Percentiles rank a stretch among this genome's conserved stretches.
phyloP scores from a whole-genome alignment of 176 grass and related monocot species.

The Themeda triandra region DNA sequence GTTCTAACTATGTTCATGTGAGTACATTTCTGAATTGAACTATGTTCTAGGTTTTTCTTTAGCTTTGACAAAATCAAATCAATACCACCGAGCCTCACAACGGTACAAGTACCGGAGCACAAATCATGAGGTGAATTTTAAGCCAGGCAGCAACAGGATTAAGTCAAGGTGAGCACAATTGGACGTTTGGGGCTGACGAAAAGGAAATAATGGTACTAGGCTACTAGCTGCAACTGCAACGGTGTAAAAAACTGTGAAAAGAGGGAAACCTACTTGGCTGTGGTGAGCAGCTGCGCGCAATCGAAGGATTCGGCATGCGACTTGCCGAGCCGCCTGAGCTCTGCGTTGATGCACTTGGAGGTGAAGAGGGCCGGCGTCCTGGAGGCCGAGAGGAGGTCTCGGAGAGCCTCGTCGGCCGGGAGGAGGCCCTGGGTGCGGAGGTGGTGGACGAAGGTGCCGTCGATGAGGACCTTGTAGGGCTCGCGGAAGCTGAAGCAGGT shows the following conservation, averaged over 20 bases:
- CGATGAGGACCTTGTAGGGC: slow-evolving; percentile 67
- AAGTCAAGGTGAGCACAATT: not conserved
- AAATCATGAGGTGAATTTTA: not conserved
- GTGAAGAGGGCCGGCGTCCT: slow-evolving; percentile 59
- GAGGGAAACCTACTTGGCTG: slow-evolving; percentile 31
- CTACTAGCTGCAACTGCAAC: not conserved
- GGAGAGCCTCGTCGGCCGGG: slow-evolving; percentile 53
- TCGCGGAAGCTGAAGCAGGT: slow-evolving; percentile 91
- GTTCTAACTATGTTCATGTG: not conserved
- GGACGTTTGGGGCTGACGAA: not conserved
- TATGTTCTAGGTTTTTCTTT: not conserved
- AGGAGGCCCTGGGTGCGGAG: slow-evolving; percentile 56
- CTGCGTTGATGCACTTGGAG: slow-evolving; percentile 68
- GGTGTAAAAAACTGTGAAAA: not conserved
- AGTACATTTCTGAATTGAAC: not conserved
- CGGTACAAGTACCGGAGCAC: not conserved
- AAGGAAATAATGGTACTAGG: not conserved
- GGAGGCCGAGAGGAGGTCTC: slow-evolving; percentile 55
- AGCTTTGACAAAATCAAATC: not conserved
- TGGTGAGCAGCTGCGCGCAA: slow-evolving; percentile 50
- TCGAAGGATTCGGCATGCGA: slow-evolving; percentile 48
- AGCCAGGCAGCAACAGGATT: not conserved
- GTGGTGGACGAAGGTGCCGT: slow-evolving; percentile 79
- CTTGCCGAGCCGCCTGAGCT: slow-evolving; percentile 65
- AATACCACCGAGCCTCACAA: not conserved